Conservation (phyloP, 2,329 filamentous ascomycete genomes). For the Fusarium pininemorale region DNA sequence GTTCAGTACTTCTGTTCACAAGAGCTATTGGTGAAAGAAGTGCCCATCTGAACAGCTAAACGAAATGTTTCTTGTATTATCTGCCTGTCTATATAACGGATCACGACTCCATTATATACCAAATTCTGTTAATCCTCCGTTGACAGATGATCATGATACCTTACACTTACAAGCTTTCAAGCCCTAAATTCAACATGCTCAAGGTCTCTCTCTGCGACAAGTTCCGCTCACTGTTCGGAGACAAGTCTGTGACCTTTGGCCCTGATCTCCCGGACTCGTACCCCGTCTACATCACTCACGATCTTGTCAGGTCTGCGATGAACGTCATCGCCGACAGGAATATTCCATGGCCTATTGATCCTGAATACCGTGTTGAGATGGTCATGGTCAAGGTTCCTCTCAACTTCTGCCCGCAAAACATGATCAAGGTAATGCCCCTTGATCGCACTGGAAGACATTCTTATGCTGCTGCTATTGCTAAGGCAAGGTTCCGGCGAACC, state of each 20-base stretch:
- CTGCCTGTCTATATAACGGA: background rate
- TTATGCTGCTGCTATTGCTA: constrained; percentile 1
- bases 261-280: constrained; percentile 4
- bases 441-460: background rate
- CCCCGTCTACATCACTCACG: constrained; percentile 5
- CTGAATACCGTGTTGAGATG: background rate
- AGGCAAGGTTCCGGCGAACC: constrained; percentile 13
- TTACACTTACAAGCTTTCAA: background rate
- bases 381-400: constrained; percentile 1
- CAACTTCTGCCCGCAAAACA: background rate
- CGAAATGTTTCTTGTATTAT: background rate
- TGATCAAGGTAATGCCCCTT: constrained; percentile 1
- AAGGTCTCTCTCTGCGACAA: background rate
- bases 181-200: background rate
- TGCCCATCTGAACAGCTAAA: background rate
- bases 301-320: constrained; percentile 1
- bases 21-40: background rate
- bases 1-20: background rate
- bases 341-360: background rate
- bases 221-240: background rate
- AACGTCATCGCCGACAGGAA: background rate
- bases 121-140: background rate
- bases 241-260: background rate
- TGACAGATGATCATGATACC: background rate
- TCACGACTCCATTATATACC: background rate